These are phyloP conservation scores for Coix lacrymajobi DNA, from an alignment of 176 grass and related monocot genomes.

Conservation along the genomic window DNA sequence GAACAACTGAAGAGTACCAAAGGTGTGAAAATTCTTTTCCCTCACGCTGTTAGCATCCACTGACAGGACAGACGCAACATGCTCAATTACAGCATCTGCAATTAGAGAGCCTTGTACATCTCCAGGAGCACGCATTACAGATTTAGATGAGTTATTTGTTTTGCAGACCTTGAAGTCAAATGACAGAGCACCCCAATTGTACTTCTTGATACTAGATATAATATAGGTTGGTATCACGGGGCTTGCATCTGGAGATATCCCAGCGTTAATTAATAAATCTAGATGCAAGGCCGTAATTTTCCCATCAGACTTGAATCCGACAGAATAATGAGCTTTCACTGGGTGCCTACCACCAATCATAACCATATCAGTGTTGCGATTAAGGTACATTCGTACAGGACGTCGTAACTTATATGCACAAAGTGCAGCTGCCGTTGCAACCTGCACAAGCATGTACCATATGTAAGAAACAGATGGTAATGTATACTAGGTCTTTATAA, in stretches of 20 bases:
- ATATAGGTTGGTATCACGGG: constrained; percentile 26
- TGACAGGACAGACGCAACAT: constrained; percentile 55
- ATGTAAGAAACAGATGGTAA: neutral
- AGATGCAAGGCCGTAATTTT: constrained; percentile 78
- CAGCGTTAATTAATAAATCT: constrained; percentile 50
- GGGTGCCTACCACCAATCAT: constrained; percentile 65
- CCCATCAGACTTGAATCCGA: constrained; percentile 79
- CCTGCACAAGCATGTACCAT: constrained; percentile 26
- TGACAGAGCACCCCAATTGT: constrained; percentile 73
- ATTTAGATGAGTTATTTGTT: constrained; percentile 70
- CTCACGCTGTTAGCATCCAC: constrained; percentile 44
- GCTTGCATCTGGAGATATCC: constrained; percentile 64
- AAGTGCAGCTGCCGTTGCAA: constrained; percentile 67
- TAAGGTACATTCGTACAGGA: constrained; percentile 72
- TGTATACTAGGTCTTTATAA: neutral
- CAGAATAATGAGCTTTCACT: constrained; percentile 60
- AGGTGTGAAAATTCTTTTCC: constrained; percentile 67
- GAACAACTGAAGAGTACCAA: constrained; percentile 46
- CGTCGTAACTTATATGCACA: constrained; percentile 56
- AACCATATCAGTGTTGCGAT: constrained; percentile 77
- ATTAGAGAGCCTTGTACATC: constrained; percentile 70
- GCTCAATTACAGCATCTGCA: constrained; percentile 73
- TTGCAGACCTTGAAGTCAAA: constrained; percentile 71
- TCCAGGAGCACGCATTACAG: constrained; percentile 77
- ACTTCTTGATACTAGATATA: constrained; percentile 56